phyloP scores from a whole-genome alignment of 108 stramenopile genomes.

The Mayamaea pseudoterrestris region DNA sequence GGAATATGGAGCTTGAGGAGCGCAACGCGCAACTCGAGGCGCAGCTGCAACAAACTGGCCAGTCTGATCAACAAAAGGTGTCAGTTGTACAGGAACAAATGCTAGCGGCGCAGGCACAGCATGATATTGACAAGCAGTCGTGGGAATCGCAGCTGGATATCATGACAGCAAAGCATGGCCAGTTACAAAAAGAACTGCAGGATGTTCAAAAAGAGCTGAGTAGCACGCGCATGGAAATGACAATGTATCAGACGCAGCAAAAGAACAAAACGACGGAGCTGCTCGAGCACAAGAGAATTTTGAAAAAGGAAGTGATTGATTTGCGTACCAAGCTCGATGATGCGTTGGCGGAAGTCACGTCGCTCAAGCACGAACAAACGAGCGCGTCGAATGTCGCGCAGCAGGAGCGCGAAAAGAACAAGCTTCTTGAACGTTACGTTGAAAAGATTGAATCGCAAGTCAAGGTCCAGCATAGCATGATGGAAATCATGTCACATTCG shows the following conservation, averaged over 20 bases:
- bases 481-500: conserved; percentile 74
- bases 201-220: conserved; percentile 65
- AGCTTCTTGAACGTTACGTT: conserved; percentile 61
- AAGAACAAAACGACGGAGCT: conserved; percentile 54
- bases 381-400: conserved; percentile 33
- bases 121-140: conserved; percentile 25
- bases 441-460: conserved; percentile 79
- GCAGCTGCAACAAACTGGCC: conserved; percentile 30
- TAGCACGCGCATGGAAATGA: conserved; percentile 62
- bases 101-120: conserved; percentile 26
- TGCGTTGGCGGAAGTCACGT: conserved; percentile 35
- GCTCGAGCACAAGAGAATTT: conserved; percentile 70
- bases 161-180: conserved; percentile 29
- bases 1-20: conserved; percentile 28
- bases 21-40: conserved; percentile 34
- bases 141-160: conserved; percentile 31
- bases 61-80: conserved; percentile 46
- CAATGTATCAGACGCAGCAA: conserved; percentile 67
- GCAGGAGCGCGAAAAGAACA: conserved; percentile 49
- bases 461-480: conserved; percentile 80
- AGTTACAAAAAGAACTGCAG: conserved; percentile 40
- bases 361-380: conserved; percentile 42
- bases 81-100: conserved; percentile 39
- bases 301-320: conserved; percentile 82
- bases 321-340: conserved; percentile 64